phyloP scores from a whole-genome alignment of 2,329 filamentous ascomycete species.

The Lecanicillium sp. region DNA sequence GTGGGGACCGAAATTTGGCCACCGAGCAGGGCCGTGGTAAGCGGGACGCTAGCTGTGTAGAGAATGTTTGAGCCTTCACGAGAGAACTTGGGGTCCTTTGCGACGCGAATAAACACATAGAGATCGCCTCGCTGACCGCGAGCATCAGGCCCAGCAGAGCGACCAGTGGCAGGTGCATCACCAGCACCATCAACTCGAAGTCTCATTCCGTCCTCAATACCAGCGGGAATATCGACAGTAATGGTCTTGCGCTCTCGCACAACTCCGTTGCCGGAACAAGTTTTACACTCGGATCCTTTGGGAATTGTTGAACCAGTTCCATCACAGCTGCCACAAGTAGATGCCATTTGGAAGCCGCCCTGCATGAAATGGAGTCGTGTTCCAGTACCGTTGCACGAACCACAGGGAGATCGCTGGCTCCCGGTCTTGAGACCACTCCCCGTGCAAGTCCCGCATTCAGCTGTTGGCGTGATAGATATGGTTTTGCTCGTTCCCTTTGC shows the following conservation, averaged over 20 bases:
- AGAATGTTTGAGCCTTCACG: constrained; percentile 83
- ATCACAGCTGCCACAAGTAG: constrained; percentile 73
- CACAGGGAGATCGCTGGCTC: constrained; percentile 63
- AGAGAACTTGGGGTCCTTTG: constrained; percentile 83
- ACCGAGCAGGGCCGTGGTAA: constrained; percentile 88
- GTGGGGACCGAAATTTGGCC: constrained; percentile 87
- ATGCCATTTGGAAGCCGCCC: constrained; percentile 92
- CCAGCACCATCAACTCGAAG: constrained; percentile 78
- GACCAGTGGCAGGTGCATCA: constrained; percentile 73
- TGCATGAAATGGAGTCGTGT: constrained; percentile 82
- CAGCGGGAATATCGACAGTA: constrained; percentile 84
- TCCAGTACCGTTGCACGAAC: constrained; percentile 76
- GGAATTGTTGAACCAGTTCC: constrained; percentile 72
- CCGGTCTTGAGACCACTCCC: constrained; percentile 82
- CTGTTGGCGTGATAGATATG: constrained; percentile 76
- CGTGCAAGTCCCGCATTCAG: constrained; percentile 71
- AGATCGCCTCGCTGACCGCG: constrained; percentile 75
- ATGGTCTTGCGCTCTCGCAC: constrained; percentile 76
- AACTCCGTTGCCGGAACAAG: constrained; percentile 77
- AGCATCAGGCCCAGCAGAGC: constrained; percentile 51
- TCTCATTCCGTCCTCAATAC: constrained; percentile 94
- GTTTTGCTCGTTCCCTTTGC: constrained; percentile 85
- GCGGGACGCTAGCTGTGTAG: constrained; percentile 82
- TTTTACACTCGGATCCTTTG: constrained; percentile 69
- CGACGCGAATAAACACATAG: constrained; percentile 82